Base-by-base conservation (phyloP, 1,139 yeast species). In the Kazachstania sp. region DNA sequence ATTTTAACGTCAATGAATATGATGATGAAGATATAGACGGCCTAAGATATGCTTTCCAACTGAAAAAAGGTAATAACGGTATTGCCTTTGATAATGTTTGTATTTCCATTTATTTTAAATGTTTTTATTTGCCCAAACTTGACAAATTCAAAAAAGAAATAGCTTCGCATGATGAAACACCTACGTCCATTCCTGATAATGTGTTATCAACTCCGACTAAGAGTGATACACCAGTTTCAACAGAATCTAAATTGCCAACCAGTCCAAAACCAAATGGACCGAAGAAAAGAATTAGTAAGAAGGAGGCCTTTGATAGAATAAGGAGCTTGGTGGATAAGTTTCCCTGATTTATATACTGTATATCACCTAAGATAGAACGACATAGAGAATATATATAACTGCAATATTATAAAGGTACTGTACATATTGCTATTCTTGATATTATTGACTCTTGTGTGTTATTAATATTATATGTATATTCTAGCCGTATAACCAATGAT, bases 241-340 rank as follows among this genome's bases (percentile, higher is more conserved):
- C 39, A 3, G 43, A 39, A 4, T 31, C 39, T 13, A 44, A 46
- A 36, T 36, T 29, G 8, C 28, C 41, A 11, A 28, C 50, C 3
- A 15, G 39, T 7, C 35, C 45, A 3, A 55, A 54, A 38, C 34
- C 45, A n/a, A 36, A 28, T 1, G 18, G 42, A 1, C 20, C 30
- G 6, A 56, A 59, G 46, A 63, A 63, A 26, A 56, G 65, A 37
- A 65, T 63, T 2, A 63, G 66, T 30, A 63, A 63, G 49, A 63
- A 58, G 44, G 66, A 63, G 30, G 63, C 59, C 3, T 63, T 63
- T 34, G 67, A 63, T 41, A 58, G 52, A 48, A 54, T 63, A n/a
- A 53, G 54, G 19, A 45, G 49, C 1, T 31, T 63, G 13, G 58
- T 56, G 4, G 66, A 63, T 3, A 61, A 59, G 23, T 39, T 47